Evolutionary conservation across 306 rosid species (phyloP), one percentile per base, ranked within the genome.

Genomic region (Castanospermum australe): DNA sequence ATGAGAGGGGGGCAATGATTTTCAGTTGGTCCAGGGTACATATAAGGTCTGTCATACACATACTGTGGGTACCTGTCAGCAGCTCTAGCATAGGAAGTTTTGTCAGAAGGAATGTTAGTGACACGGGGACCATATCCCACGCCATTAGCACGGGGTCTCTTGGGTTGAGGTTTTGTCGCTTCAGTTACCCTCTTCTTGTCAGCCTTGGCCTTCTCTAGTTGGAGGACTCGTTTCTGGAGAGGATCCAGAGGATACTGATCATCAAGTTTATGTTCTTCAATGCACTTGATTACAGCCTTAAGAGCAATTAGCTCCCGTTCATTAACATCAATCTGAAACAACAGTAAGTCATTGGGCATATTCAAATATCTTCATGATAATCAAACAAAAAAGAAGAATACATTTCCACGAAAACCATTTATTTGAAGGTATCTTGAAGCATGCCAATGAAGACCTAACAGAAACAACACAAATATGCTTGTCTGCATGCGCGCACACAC

Each of bases 191-290:
- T 86, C 83, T 92, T 95, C 90, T 90, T 92, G 79, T 92, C 98
- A n/a, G 99, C 98, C 80, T 92, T 95, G 63, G 94, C 97, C 82
- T 90, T 95, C 87, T 95, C 99, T 44, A 95, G 85, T 76, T 83
- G 96, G 65, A 83, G 0, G 20, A 95, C 85, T 71, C 91, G 89
- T 52, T 90, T 95, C 65, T 95, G 98, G 55, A 95, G 96, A 8
- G 97, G 91, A 69, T 92, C 97, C 70, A 88, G 78, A 2, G 99
- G 88, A 82, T 88, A 95, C 80, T 79, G 90, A 73, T 89, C 89
- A 78, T 95, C 97, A n/a, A 95, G 94, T 84, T 95, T 95, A 73
- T 92, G 98, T 78, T 95, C 99, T 81, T 95, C 99, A 77, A 95
- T 83, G 86, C 94, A 90, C 81, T 90, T 95, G 66, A 90, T 82